Conservation (phyloP, 257 asterid species). For the Capsicum chinense region DNA sequence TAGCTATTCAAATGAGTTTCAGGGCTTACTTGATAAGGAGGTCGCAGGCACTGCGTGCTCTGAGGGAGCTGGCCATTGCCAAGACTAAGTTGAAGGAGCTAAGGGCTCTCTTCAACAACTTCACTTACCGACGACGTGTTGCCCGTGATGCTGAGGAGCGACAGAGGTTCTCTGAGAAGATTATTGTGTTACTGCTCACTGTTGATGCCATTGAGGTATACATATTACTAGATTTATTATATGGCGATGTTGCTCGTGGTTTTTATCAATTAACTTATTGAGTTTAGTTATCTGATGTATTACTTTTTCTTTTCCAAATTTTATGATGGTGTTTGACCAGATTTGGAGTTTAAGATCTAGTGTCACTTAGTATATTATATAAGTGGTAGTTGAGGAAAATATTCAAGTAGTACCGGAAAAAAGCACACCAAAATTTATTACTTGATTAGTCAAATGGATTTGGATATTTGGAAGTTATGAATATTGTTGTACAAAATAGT, state of each 20-base stretch:
- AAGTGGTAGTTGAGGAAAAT: not conserved
- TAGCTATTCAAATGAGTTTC: conserved; percentile 71
- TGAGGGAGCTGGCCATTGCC: conserved; percentile 91
- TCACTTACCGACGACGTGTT: conserved; percentile 78
- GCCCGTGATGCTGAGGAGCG: conserved; percentile 79
- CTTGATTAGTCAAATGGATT: not conserved
- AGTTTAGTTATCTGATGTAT: not conserved
- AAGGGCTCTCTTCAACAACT: conserved; percentile 72
- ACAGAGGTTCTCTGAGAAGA: conserved; percentile 88
- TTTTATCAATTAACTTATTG: not conserved
- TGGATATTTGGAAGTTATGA: not conserved
- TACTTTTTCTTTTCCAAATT: not conserved
- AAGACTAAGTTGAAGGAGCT: conserved; percentile 68
- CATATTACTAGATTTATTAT: not conserved
- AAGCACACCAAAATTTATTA: not conserved
- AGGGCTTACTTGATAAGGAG: conserved; percentile 76
- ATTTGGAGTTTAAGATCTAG: not conserved
- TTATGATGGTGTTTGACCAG: too few species aligned
- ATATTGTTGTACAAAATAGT: not conserved
- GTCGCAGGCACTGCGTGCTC: conserved; percentile 85
- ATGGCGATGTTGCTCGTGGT: not conserved
- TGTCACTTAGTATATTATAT: not conserved
- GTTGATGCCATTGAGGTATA: conserved; percentile 94
- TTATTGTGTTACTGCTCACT: conserved; percentile 88
- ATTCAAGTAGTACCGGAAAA: not conserved